These are phyloP conservation scores for Salix arbutifolia DNA, from an alignment of 345 rosid genomes.

Conservation along the genomic window DNA sequence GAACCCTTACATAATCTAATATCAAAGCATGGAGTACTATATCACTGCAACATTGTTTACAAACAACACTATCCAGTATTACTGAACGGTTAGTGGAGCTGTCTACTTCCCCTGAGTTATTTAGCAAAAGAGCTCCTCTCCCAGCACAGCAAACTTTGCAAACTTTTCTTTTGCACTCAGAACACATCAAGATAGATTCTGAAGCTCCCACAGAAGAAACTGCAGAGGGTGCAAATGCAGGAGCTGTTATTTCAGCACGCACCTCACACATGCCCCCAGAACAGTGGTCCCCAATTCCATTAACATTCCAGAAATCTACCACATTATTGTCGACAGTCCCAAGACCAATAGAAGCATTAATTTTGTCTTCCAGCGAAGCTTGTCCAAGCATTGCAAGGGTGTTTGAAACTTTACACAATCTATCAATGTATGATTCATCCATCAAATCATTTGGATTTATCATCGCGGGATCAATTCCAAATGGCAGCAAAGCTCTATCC, in stretches of 20 bases:
- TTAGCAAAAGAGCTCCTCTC: slow-evolving; percentile 76
- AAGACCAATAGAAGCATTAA: slow-evolving; percentile 71
- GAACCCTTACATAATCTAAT: slow-evolving; percentile 80
- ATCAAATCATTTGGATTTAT: slow-evolving; percentile 76
- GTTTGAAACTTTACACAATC: slow-evolving; percentile 64
- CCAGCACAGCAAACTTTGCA: slow-evolving; percentile 91
- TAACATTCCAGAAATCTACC: slow-evolving; percentile 81
- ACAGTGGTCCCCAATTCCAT: slow-evolving; percentile 60
- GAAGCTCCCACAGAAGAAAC: slow-evolving; percentile 40
- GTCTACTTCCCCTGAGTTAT: slow-evolving; percentile 57
- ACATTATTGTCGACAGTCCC: slow-evolving; percentile 47
- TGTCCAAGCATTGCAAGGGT: slow-evolving; percentile 78
- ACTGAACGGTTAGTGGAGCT: slow-evolving; percentile 45
- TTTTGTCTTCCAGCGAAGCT: slow-evolving; percentile 78
- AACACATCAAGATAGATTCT: slow-evolving; percentile 48
- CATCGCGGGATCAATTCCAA: slow-evolving; percentile 92
- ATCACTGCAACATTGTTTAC: slow-evolving; percentile 70
- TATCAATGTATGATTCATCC: slow-evolving; percentile 65
- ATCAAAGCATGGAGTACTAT: slow-evolving; percentile 70
- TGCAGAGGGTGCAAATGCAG: slow-evolving; percentile 30
- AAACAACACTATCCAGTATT: slow-evolving; percentile 51
- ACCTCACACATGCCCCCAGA: slow-evolving; percentile 65
- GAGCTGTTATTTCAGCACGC: slow-evolving; percentile 48
- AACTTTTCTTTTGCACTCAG: slow-evolving; percentile 64
- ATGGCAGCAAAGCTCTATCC: slow-evolving; percentile 82